Conservation (phyloP, 441 rosid species). For the Brassica balearica region DNA sequence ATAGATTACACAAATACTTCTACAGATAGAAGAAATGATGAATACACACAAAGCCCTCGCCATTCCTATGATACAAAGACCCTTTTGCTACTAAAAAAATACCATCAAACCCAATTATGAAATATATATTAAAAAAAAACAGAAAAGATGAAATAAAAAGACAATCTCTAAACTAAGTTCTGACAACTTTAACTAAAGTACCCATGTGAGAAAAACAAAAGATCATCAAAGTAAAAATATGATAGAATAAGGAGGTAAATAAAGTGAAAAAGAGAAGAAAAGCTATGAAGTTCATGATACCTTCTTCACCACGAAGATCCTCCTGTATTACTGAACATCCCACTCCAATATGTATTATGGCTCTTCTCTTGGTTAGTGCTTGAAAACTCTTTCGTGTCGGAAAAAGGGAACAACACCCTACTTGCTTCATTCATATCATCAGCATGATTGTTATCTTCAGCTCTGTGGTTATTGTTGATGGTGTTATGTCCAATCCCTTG, state of each 20-base stretch:
- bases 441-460: conserved; percentile 33
- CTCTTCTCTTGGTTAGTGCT: conserved; percentile 46
- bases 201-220: conserved; percentile 48
- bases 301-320: conserved; percentile 68
- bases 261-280: conserved; percentile 31
- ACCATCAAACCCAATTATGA: conserved; percentile 44
- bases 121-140: conserved; percentile 5
- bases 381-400: conserved; percentile 62
- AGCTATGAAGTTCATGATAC: conserved; percentile 27
- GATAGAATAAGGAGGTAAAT: conserved; percentile 25
- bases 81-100: conserved; percentile 17
- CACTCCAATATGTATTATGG: conserved; percentile 68
- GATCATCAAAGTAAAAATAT: conserved; percentile 45
- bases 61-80: conserved; percentile 34
- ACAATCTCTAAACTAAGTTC: conserved; percentile 49
- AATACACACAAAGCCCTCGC: conserved; percentile 47
- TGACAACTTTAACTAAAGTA: conserved; percentile 57
- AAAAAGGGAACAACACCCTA: conserved; percentile 66
- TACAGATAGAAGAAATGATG: conserved; percentile 59
- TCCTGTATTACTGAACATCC: conserved; percentile 59
- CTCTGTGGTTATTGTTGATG: conserved; percentile 43
- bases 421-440: conserved; percentile 52
- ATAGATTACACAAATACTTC: conserved; percentile 37
- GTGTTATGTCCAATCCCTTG: conserved; percentile 52
- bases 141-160: conserved; percentile 30